Percentiles rank a stretch among this genome's conserved stretches.
These are phyloP conservation scores for Cladorrhinum sp. DNA, from an alignment of 2,329 filamentous ascomycete species.

Conservation along the genomic window DNA sequence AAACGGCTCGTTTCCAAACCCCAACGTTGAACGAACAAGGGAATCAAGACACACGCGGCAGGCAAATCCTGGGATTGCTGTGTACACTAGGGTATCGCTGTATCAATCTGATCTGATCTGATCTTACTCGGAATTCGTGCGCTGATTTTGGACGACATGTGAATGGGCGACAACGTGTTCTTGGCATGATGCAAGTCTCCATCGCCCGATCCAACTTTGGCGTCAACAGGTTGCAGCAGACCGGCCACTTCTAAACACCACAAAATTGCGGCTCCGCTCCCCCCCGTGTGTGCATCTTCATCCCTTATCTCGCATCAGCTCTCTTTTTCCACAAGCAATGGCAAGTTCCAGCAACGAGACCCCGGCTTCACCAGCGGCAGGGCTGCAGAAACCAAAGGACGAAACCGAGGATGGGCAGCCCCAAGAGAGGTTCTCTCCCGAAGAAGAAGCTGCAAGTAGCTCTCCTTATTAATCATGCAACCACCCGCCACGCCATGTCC, in stretches of 20 bases:
- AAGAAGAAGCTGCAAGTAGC: slow-evolving; percentile 54
- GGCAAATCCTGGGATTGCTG: neutral
- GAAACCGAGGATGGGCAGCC: slow-evolving; percentile 30
- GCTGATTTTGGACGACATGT: neutral
- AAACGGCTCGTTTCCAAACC: neutral
- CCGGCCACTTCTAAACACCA: neutral
- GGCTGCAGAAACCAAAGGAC: slow-evolving; percentile 12
- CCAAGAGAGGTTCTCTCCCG: slow-evolving; percentile 46
- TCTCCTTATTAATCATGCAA: neutral
- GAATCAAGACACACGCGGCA: too few species aligned
- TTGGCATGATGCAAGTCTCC: neutral
- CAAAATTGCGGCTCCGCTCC: neutral
- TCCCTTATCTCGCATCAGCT: slow-evolving; percentile 8
- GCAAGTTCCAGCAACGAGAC: slow-evolving; percentile 2
- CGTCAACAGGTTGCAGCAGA: slow-evolving; percentile 1
- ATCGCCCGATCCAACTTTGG: neutral
- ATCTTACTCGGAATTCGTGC: neutral
- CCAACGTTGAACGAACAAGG: too few species aligned
- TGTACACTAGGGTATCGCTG: too few species aligned
- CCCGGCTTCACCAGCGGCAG: neutral
- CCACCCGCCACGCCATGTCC: neutral
- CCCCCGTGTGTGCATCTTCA: neutral
- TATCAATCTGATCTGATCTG: too few species aligned
- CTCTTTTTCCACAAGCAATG: slow-evolving; percentile 1
- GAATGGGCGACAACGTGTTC: neutral